Evolutionary conservation across 148 eudicot species (phyloP).

Genomic region (Salicornia ramosissima): DNA sequence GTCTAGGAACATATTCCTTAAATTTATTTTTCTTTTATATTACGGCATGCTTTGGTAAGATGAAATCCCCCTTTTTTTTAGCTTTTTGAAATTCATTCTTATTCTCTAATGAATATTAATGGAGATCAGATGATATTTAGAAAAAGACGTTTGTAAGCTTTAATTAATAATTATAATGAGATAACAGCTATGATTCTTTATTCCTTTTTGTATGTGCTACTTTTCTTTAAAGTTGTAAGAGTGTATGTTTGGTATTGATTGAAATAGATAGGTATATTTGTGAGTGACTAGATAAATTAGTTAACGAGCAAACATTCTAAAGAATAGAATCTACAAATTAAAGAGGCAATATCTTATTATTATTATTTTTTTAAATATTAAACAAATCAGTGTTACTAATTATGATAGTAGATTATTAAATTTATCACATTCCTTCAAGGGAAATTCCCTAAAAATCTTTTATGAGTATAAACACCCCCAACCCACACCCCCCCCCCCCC

Average conservation of each 20-base stretch:
- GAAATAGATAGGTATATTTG: constrained; percentile 16
- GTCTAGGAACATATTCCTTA: constrained; percentile 9
- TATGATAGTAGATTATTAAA: too few species aligned
- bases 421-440: too few species aligned
- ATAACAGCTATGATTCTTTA: constrained; percentile 18
- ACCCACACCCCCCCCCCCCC: too few species aligned
- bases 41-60: not conserved
- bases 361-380: too few species aligned
- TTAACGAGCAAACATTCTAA: constrained; percentile 10
- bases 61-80: not conserved
- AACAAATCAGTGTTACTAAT: too few species aligned
- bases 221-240: constrained; percentile 13
- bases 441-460: too few species aligned
- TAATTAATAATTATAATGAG: too few species aligned
- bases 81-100: constrained; percentile 5
- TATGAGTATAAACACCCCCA: too few species aligned
- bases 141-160: not conserved
- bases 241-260: constrained; percentile 13
- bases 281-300: too few species aligned
- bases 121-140: not conserved
- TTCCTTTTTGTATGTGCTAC: not conserved
- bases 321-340: not conserved
- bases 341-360: too few species aligned
- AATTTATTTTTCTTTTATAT: not conserved
- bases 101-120: not conserved